A percentile compares a stretch with the other conserved stretches of the same genome.
These are phyloP conservation scores for Phytophthora litchii DNA, from an alignment of 352 stramenopile species.

Conservation along the genomic window DNA sequence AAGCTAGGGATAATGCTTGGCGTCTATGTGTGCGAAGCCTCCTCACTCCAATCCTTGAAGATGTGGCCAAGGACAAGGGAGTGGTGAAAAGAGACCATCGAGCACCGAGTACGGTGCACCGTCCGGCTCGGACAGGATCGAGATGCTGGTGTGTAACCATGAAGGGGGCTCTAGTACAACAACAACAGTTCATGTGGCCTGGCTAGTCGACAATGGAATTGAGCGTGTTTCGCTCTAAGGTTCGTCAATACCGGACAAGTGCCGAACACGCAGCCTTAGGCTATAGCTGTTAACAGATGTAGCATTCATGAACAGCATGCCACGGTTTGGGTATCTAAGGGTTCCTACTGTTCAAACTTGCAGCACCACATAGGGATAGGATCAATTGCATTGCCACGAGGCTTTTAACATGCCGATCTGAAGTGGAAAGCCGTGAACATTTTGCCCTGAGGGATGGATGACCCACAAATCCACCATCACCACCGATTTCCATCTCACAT, in stretches of 20 bases:
- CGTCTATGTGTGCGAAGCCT: background rate
- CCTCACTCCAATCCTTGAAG: slow-evolving; percentile 36
- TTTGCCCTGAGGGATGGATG: background rate
- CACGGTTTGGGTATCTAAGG: background rate
- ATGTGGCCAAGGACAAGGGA: slow-evolving; percentile 2
- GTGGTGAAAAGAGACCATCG: slow-evolving; percentile 26
- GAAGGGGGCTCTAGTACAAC: background rate
- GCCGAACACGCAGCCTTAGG: slow-evolving; percentile 9
- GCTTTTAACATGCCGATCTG: slow-evolving; percentile 3
- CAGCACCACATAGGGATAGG: background rate
- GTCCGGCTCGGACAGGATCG: slow-evolving; percentile 18
- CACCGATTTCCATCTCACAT: slow-evolving; percentile 7
- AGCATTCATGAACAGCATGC: background rate
- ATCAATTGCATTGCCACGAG: background rate
- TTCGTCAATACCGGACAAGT: background rate
- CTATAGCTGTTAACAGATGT: background rate
- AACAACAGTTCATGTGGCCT: slow-evolving; percentile 5
- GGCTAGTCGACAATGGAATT: slow-evolving; percentile 14
- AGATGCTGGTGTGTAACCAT: slow-evolving; percentile 9
- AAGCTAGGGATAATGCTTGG: background rate
- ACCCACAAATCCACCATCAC: background rate
- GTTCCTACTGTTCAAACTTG: background rate
- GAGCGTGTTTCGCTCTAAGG: slow-evolving; percentile 12
- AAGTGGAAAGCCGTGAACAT: slow-evolving; percentile 5
- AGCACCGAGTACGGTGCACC: slow-evolving; percentile 4